These are phyloP conservation scores for Nakataea oryzae DNA, from an alignment of 2,329 filamentous ascomycete species.

Conservation along the genomic window DNA sequence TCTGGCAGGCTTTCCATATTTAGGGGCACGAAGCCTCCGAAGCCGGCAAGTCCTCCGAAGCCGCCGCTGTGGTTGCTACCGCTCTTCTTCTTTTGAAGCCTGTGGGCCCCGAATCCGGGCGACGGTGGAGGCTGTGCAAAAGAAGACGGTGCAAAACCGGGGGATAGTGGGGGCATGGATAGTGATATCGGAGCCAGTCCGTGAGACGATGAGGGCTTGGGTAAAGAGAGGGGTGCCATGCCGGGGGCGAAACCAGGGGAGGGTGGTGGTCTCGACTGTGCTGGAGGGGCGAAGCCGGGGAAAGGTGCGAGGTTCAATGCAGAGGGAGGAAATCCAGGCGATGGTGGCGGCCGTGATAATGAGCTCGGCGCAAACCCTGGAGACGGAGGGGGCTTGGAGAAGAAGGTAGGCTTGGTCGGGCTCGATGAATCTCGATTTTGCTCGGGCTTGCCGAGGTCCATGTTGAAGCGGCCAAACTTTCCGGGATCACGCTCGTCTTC, in stretches of 20 bases:
- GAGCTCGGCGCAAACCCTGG: slow-evolving; percentile 8
- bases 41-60: slow-evolving; percentile 7
- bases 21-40: slow-evolving; percentile 19
- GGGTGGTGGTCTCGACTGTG: slow-evolving; percentile 2
- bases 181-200: slow-evolving; percentile 7
- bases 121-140: slow-evolving; percentile 29
- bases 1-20: slow-evolving; percentile 11
- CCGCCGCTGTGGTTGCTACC: slow-evolving; percentile 7
- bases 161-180: slow-evolving; percentile 21
- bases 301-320: neutral
- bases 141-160: slow-evolving; percentile 19
- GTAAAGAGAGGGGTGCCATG: slow-evolving; percentile 4
- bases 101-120: slow-evolving; percentile 31
- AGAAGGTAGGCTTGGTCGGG: slow-evolving; percentile 3
- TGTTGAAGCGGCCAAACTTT: slow-evolving; percentile 28
- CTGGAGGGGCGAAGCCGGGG: neutral
- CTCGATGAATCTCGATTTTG: slow-evolving; percentile 16
- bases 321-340: slow-evolving; percentile 4
- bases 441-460: slow-evolving; percentile 24
- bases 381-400: slow-evolving; percentile 9
- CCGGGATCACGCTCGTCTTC: slow-evolving; percentile 31
- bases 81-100: slow-evolving; percentile 17
- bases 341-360: neutral
- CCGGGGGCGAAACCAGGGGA: slow-evolving; percentile 2
- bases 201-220: slow-evolving; percentile 16